These are phyloP conservation scores for Trametes gibbosa DNA, from an alignment of 768 basidiomycete species.

Conservation along the genomic window DNA sequence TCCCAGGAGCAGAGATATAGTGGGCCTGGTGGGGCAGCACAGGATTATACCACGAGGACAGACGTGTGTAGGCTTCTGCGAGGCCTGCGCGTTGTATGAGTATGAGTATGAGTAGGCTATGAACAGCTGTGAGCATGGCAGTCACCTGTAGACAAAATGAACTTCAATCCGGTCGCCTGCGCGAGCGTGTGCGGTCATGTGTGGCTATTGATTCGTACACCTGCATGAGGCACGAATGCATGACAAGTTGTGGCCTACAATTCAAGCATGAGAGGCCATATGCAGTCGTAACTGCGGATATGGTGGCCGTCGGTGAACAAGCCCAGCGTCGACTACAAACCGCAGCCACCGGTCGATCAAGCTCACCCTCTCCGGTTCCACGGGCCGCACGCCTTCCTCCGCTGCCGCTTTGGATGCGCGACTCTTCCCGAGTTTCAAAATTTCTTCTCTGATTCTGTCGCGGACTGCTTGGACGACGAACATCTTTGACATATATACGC, in stretches of 20 bases:
- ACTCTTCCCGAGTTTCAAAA: too few species aligned
- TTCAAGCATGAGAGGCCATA: too few species aligned
- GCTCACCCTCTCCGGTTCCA: background rate
- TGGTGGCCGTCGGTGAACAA: background rate
- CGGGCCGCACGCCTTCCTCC: background rate
- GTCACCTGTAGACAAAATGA: background rate
- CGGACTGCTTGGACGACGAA: too few species aligned
- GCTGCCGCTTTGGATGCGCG: background rate
- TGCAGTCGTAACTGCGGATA: background rate
- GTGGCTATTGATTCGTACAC: background rate
- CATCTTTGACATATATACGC: too few species aligned
- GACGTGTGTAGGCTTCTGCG: background rate
- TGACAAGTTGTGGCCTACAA: background rate
- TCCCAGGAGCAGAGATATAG: constrained; percentile 4
- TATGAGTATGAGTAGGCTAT: background rate
- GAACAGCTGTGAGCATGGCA: background rate
- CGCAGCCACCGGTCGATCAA: background rate
- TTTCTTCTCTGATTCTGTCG: too few species aligned
- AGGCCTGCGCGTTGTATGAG: constrained; percentile 8
- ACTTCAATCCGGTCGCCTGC: background rate
- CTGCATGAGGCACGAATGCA: background rate
- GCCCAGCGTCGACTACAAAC: background rate
- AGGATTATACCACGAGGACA: background rate
- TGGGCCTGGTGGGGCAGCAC: background rate
- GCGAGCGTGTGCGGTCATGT: background rate